Base-by-base conservation (phyloP, 1,284 basidiomycete species). In the Bjerkandera adusta region DNA sequence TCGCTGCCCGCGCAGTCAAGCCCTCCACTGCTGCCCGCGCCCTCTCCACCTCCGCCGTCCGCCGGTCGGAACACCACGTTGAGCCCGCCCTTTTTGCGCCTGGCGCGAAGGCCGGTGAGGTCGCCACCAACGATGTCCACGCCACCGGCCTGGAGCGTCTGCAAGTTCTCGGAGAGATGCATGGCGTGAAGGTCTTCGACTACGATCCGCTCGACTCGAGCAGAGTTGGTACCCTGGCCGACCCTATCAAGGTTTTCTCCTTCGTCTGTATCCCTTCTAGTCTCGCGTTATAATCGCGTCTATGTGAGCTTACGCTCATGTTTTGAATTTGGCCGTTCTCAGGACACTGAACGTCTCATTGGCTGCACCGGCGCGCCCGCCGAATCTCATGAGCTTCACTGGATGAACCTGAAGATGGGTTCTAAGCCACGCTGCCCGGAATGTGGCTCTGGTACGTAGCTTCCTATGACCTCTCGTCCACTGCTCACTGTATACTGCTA, bases 81-180 rank as follows among this genome's bases (percentile, higher is more conserved):
- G 75, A 82, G 45, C 87, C 89, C 48, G 71, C 83, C 53, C 71
- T 92, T 55, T 85, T 77, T 58, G 92, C 92, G 56, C 59, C 76
- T 57, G 81, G 92, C 63, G 81, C 79, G 58, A 85, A 90, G 68
- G 48, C 81, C 11, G 92, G 92, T 55, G 76, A 84, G 60, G 80
- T 92, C 52, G 84, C 92, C 49, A 89, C 87, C 52, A 89, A 92
- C 70, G 77, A 88, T 63, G 77, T 90, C 59, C 96, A 99, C 73
- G 82, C 95, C 24, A 99, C 96, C 57, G 95, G 96, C 84, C 77
- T 97, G 51, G 95, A 97, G 72, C 91, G 96, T 69, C 84, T 95
- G 65, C 92, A 99, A 73, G 75, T 97, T 43, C 72, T 97, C 50
- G 92, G 90, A 62, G 85, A 90, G 57, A 75, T 94, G 62, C 83